Conservation (phyloP, 2,329 filamentous ascomycete species). For the Aspergillus melleus region DNA sequence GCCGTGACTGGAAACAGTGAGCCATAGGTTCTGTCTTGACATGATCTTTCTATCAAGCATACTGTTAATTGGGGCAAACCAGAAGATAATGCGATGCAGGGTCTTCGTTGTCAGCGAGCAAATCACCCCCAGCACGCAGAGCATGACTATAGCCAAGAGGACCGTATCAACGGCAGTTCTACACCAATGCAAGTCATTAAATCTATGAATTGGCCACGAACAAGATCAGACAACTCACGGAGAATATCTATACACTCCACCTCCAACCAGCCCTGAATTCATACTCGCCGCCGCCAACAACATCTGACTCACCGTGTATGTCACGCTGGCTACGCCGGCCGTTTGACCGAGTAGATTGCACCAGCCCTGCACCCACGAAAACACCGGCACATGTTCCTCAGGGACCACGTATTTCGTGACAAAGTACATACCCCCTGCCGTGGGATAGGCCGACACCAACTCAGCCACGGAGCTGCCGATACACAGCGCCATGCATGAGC, state of each 20-base stretch:
- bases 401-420: conserved; percentile 66
- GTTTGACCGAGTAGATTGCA: conserved; percentile 66
- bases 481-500: conserved; percentile 63
- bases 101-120: conserved; percentile 63
- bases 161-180: conserved; percentile 62
- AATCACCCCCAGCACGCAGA: conserved; percentile 59
- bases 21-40: neutral
- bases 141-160: conserved; percentile 55
- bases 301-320: conserved; percentile 65
- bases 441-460: conserved; percentile 66
- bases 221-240: conserved; percentile 49
- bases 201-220: too few relatives aligned
- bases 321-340: conserved; percentile 62
- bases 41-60: conserved; percentile 16
- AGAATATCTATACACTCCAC: conserved; percentile 52
- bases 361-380: conserved; percentile 68
- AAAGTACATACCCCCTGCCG: conserved; percentile 68
- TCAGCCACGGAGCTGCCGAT: conserved; percentile 67
- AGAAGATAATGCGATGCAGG: conserved; percentile 60
- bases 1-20: conserved; percentile 49
- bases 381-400: conserved; percentile 60
- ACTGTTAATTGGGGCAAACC: conserved; percentile 68
- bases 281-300: conserved; percentile 62
- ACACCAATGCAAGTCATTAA: neutral
- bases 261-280: conserved; percentile 55